A percentile compares a stretch with the other conserved stretches of the same genome.
These are phyloP conservation scores for Serendipita sp. DNA, from an alignment of 768 basidiomycete genomes.

Conservation along the genomic window DNA sequence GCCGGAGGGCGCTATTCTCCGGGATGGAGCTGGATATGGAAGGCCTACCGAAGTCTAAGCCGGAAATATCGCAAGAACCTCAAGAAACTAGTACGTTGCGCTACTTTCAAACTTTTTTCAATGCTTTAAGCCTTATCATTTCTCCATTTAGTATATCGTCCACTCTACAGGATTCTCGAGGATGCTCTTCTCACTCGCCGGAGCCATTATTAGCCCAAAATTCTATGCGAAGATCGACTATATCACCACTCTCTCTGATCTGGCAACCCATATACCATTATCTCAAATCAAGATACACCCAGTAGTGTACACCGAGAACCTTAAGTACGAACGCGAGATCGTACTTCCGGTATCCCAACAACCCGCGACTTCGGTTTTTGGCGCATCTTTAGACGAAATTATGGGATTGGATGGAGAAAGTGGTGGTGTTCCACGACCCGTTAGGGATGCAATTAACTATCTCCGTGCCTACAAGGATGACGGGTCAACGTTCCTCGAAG, in stretches of 20 bases:
- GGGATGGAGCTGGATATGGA: conserved; percentile 85
- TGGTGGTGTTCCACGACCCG: conserved; percentile 63
- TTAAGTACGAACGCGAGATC: conserved; percentile 56
- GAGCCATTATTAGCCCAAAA: conserved; percentile 79
- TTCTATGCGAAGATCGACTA: conserved; percentile 78
- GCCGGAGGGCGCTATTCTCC: conserved; percentile 61
- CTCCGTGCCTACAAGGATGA: conserved; percentile 38
- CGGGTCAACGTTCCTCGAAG: conserved; percentile 20
- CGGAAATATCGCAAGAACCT: conserved; percentile 80
- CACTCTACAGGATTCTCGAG: conserved; percentile 82
- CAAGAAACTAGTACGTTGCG: conserved; percentile 50
- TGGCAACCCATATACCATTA: conserved; percentile 63
- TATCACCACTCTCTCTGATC: conserved; percentile 56
- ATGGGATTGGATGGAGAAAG: conserved; percentile 79
- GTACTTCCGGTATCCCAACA: conserved; percentile 37
- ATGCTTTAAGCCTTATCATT: neutral
- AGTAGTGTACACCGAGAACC: conserved; percentile 70
- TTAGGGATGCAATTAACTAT: conserved; percentile 59
- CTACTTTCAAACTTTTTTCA: neutral
- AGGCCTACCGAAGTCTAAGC: conserved; percentile 64
- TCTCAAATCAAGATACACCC: conserved; percentile 78
- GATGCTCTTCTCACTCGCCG: conserved; percentile 80
- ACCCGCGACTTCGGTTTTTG: conserved; percentile 50
- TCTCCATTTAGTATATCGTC: conserved; percentile 48
- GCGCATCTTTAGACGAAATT: conserved; percentile 63